Evolutionary conservation across 2,329 filamentous ascomycete genomes (phyloP).

Genomic region (Trichoderma cornu-damae): DNA sequence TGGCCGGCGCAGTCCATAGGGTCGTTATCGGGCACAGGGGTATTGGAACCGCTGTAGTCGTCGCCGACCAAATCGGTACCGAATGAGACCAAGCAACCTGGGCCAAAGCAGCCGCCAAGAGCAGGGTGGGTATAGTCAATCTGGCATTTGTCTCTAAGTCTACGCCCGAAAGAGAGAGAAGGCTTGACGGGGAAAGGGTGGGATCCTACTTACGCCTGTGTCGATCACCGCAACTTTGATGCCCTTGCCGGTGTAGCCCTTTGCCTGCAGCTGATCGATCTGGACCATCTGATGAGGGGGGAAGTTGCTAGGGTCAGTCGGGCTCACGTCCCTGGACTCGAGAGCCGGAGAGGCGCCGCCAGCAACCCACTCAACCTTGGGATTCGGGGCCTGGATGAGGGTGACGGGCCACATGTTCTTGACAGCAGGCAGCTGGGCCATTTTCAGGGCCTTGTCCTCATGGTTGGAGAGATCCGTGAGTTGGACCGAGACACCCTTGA

Average conservation of each 20-base stretch:
- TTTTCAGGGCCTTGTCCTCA: conserved; percentile 38
- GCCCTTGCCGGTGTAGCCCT: conserved; percentile 46
- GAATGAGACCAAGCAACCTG: conserved; percentile 39
- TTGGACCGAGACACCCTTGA: conserved; percentile 51
- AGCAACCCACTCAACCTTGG: conserved; percentile 42
- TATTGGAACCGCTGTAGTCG: conserved; percentile 25
- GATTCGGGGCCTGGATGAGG: conserved; percentile 40
- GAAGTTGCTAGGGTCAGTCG: not conserved
- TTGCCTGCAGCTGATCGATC: conserved; percentile 48
- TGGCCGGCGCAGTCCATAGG: conserved; percentile 39
- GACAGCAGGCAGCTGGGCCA: conserved; percentile 40
- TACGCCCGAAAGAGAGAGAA: not conserved
- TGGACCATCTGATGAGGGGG: conserved; percentile 51
- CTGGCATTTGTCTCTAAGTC: not conserved
- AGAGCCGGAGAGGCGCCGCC: not conserved
- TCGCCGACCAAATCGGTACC: conserved; percentile 44
- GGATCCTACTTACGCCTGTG: conserved; percentile 41
- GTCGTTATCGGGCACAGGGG: conserved; percentile 34
- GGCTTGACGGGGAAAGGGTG: not conserved
- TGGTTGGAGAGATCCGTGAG: conserved; percentile 43
- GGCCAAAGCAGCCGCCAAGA: conserved; percentile 44
- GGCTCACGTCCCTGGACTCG: not conserved
- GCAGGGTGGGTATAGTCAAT: conserved; percentile 44
- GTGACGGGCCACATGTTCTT: conserved; percentile 47
- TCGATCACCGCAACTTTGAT: conserved; percentile 51